A percentile compares a stretch with the other conserved stretches of the same genome.
Evolutionary conservation across 169 alveolate species (phyloP).

Genomic region (Cryptosporidium ryanae): DNA sequence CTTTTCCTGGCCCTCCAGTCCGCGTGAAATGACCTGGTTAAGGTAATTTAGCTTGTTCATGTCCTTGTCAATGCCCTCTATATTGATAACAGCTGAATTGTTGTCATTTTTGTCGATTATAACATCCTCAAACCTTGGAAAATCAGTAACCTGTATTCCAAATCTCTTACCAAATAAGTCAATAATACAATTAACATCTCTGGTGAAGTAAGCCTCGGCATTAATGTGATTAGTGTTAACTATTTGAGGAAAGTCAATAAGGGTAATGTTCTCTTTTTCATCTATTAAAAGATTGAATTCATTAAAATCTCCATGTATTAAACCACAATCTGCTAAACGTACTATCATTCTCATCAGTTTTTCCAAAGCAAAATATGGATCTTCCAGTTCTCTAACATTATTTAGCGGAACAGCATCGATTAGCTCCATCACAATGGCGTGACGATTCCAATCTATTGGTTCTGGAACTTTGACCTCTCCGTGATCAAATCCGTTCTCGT

Average conservation of each 20-base stretch:
- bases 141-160: constrained; percentile 88
- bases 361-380: constrained; percentile 84
- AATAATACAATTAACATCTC: constrained; percentile 94
- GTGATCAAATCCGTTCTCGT: constrained; percentile 92
- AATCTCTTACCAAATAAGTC: constrained; percentile 91
- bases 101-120: constrained; percentile 61
- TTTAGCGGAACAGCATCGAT: constrained; percentile 94
- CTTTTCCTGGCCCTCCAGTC: constrained; percentile 23
- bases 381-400: constrained; percentile 85
- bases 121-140: constrained; percentile 84
- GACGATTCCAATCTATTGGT: constrained; percentile 97
- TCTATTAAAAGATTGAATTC: constrained; percentile 95
- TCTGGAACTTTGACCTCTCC: constrained; percentile 85
- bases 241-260: constrained; percentile 97
- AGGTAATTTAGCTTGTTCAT: constrained; percentile 83
- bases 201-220: constrained; percentile 93
- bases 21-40: constrained; percentile 16
- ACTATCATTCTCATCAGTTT: constrained; percentile 85
- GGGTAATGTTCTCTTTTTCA: constrained; percentile 87
- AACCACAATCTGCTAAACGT: constrained; percentile 93
- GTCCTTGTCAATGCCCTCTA: constrained; percentile 80
- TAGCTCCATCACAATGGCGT: constrained; percentile 96
- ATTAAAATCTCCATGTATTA: constrained; percentile 98
- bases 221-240: constrained; percentile 94
- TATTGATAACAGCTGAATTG: constrained; percentile 77